Evolutionary conservation across 1,139 yeast genomes (phyloP).

Genomic region (Zygosaccharomyces pseudobailii): DNA sequence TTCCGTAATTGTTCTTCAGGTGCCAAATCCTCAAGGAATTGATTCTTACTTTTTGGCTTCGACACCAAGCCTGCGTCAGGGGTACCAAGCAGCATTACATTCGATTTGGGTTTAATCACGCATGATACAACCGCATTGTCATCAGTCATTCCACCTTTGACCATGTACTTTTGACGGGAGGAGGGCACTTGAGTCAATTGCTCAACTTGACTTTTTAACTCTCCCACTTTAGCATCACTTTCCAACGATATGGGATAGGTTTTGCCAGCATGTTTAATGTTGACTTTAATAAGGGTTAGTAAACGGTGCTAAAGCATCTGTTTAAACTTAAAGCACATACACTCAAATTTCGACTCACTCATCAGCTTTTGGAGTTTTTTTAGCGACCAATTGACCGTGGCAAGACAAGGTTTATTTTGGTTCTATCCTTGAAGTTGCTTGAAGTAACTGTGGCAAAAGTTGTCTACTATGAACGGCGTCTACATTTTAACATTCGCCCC

Average conservation of each 20-base stretch:
- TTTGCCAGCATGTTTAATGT: constrained; percentile 82
- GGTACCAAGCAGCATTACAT: constrained; percentile 87
- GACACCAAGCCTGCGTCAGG: constrained; percentile 66
- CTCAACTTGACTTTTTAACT: constrained; percentile 66
- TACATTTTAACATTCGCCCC: neutral
- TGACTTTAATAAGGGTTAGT: constrained; percentile 22
- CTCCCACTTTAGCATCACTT: constrained; percentile 54
- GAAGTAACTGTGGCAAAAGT: neutral
- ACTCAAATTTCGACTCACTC: constrained; percentile 8
- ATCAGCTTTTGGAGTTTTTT: neutral
- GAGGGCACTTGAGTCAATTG: constrained; percentile 76
- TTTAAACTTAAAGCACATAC: constrained; percentile 9
- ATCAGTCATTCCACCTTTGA: constrained; percentile 81
- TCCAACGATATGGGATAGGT: constrained; percentile 63
- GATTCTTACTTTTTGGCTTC: constrained; percentile 52
- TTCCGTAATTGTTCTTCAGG: constrained; percentile 35
- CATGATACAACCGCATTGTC: constrained; percentile 43
- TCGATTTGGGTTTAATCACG: constrained; percentile 55
- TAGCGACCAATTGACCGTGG: neutral
- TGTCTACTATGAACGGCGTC: constrained; percentile 1
- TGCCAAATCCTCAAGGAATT: constrained; percentile 68
- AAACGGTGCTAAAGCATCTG: neutral
- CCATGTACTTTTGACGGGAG: constrained; percentile 82
- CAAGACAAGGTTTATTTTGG: too few relatives aligned
- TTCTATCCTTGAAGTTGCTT: neutral